Evolutionary conservation across 1,284 basidiomycete genomes (phyloP).

Genomic region (Trichosporon sp.): DNA sequence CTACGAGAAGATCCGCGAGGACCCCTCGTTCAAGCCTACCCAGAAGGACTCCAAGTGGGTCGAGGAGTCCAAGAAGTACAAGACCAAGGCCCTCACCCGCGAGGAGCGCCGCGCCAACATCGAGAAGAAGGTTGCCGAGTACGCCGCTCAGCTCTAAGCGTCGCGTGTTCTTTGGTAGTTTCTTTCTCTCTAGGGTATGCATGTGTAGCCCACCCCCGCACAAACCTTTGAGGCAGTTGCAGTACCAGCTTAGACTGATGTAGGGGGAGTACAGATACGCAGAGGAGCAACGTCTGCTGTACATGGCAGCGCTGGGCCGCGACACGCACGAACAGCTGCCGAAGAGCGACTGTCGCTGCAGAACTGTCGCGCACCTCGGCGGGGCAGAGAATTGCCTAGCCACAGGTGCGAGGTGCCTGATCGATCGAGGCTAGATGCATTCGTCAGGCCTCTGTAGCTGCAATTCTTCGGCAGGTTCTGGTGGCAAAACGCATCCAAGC

Average conservation of each 20-base stretch:
- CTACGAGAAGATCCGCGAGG: slow-evolving; percentile 90
- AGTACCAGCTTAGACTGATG: too few species aligned
- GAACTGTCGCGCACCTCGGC: too few species aligned
- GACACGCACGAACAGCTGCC: too few species aligned
- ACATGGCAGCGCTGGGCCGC: too few species aligned
- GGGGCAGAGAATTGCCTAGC: too few species aligned
- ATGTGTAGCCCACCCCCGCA: background rate
- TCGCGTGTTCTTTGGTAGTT: slow-evolving; percentile 19
- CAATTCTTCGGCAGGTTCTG: background rate
- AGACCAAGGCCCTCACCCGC: slow-evolving; percentile 65
- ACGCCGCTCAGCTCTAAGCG: slow-evolving; percentile 60
- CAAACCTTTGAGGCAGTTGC: background rate
- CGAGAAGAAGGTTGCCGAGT: slow-evolving; percentile 75
- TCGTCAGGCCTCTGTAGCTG: background rate
- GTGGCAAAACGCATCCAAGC: background rate
- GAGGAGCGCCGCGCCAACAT: slow-evolving; percentile 74
- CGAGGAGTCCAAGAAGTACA: slow-evolving; percentile 73
- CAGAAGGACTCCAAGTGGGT: slow-evolving; percentile 94
- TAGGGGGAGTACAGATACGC: too few species aligned
- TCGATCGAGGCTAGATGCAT: background rate
- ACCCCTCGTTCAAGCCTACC: slow-evolving; percentile 84
- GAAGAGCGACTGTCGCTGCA: too few species aligned
- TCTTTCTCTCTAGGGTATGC: background rate
- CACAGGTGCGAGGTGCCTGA: background rate
- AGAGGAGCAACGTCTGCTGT: too few species aligned